Conservation (phyloP, 164 flowering plant genomes). For the Berberis vulgaris region DNA sequence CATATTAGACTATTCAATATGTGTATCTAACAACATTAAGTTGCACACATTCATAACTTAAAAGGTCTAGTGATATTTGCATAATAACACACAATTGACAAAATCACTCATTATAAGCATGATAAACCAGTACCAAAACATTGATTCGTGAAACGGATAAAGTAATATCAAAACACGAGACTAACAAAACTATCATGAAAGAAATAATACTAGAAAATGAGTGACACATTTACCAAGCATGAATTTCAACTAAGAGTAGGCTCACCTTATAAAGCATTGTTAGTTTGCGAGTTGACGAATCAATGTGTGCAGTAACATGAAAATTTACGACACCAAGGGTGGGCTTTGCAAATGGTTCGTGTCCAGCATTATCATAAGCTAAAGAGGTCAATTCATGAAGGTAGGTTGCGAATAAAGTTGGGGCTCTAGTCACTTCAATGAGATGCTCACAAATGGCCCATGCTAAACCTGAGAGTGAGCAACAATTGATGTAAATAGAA, state of each 20-base stretch:
- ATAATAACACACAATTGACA: too few relatives aligned
- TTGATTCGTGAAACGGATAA: too few relatives aligned
- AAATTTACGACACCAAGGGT: slow-evolving; percentile 70
- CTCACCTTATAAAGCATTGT: slow-evolving; percentile 98
- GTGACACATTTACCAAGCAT: too few relatives aligned
- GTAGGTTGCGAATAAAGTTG: slow-evolving; percentile 95
- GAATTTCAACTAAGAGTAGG: not conserved
- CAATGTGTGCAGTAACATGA: slow-evolving; percentile 97
- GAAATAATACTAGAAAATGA: too few relatives aligned
- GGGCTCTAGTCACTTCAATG: slow-evolving; percentile 76
- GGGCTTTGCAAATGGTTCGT: slow-evolving; percentile 25
- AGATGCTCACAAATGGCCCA: slow-evolving; percentile 99
- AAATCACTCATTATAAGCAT: too few relatives aligned
- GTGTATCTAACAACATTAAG: too few relatives aligned
- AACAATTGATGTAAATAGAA: not conserved
- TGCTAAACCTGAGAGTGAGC: slow-evolving; percentile 61
- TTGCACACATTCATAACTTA: too few relatives aligned
- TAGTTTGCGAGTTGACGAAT: slow-evolving; percentile 74
- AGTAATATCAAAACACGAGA: too few relatives aligned
- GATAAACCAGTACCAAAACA: too few relatives aligned
- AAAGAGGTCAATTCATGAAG: slow-evolving; percentile 95
- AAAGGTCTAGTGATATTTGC: too few relatives aligned
- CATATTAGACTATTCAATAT: too few relatives aligned
- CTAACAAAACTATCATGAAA: too few relatives aligned
- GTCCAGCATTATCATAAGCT: slow-evolving; percentile 43